These are phyloP conservation scores for Bruguiera hainesii DNA, from an alignment of 441 rosid genomes.

Conservation along the genomic window DNA sequence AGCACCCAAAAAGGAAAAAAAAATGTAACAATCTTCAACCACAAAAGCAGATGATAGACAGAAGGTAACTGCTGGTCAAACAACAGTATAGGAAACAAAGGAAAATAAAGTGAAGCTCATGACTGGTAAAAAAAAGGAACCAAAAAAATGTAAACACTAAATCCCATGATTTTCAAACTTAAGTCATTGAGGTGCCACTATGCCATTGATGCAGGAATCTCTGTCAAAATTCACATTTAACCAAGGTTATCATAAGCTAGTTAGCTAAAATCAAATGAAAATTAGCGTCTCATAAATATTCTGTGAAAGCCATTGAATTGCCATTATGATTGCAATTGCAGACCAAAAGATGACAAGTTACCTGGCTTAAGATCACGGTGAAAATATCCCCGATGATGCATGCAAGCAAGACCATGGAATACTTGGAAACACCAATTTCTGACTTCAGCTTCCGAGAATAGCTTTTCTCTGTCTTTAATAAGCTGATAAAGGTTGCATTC, in stretches of 20 bases:
- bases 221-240: too few relatives aligned
- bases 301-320: too few relatives aligned
- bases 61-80: neutral
- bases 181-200: too few relatives aligned
- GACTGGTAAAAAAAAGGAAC: too few relatives aligned
- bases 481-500: conserved; percentile 92
- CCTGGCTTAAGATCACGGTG: conserved; percentile 96
- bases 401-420: conserved; percentile 88
- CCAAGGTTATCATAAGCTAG: too few relatives aligned
- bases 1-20: neutral
- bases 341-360: conserved; percentile 4
- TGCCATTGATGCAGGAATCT: too few relatives aligned
- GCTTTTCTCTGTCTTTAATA: conserved; percentile 72
- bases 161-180: too few relatives aligned
- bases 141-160: too few relatives aligned
- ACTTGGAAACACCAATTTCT: conserved; percentile 96
- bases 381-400: conserved; percentile 92
- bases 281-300: too few relatives aligned
- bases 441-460: conserved; percentile 73
- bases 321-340: neutral
- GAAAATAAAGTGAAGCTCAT: too few relatives aligned
- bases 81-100: too few relatives aligned
- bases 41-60: neutral
- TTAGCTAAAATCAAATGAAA: too few relatives aligned
- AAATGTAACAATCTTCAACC: neutral